phyloP scores from a whole-genome alignment of 306 rosid species.

The Citrullus amarus region DNA sequence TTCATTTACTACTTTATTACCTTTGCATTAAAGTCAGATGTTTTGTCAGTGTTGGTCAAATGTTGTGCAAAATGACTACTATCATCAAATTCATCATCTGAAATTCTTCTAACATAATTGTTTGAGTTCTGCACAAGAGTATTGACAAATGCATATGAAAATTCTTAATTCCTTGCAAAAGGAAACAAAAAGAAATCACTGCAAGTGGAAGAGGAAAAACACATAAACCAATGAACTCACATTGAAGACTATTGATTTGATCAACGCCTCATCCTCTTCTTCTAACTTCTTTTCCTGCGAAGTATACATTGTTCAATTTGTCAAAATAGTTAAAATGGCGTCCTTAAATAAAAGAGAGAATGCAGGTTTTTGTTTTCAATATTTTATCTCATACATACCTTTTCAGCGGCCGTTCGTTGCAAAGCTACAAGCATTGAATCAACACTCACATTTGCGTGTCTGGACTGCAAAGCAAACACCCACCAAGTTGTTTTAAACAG shows the following conservation, averaged over 20 bases:
- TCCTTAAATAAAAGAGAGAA: not conserved
- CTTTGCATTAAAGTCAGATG: slow-evolving; percentile 28
- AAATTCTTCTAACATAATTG: slow-evolving; percentile 36
- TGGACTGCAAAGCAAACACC: slow-evolving; percentile 42
- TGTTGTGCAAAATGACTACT: slow-evolving; percentile 2
- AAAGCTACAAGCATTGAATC: slow-evolving; percentile 84
- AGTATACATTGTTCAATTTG: slow-evolving; percentile 10
- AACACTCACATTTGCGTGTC: slow-evolving; percentile 78
- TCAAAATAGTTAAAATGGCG: not conserved
- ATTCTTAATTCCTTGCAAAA: not conserved
- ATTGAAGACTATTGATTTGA: slow-evolving; percentile 51
- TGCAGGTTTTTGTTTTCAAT: not conserved
- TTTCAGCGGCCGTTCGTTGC: slow-evolving; percentile 40
- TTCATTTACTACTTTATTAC: slow-evolving; percentile 17
- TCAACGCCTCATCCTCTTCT: slow-evolving; percentile 77
- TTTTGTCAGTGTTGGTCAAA: slow-evolving; percentile 22
- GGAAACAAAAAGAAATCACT: not conserved
- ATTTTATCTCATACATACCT: slow-evolving; percentile 27
- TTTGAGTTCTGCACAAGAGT: slow-evolving; percentile 38
- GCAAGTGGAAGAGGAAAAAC: not conserved
- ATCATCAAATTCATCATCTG: slow-evolving; percentile 60
- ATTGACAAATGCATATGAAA: not conserved
- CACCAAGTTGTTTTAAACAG: not conserved
- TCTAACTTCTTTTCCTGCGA: slow-evolving; percentile 57
- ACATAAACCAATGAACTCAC: slow-evolving; percentile 26